Percentiles rank a stretch among this genome's conserved stretches.
These are phyloP conservation scores for Diplodia sapinea DNA, from an alignment of 2,329 filamentous ascomycete species.

Conservation along the genomic window DNA sequence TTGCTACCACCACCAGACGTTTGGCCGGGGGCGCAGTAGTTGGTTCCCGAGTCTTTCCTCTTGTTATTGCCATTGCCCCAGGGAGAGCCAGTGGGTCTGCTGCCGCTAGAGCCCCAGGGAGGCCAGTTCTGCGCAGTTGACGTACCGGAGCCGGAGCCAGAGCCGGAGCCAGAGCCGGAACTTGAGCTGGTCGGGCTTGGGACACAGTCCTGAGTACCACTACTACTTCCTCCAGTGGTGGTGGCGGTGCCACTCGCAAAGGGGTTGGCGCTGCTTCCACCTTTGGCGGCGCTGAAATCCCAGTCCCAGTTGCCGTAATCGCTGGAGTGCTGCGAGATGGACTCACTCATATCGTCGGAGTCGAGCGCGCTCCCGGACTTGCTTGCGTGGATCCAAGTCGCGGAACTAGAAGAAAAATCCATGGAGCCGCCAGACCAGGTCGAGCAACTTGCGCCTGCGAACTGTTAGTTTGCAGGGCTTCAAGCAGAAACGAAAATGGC, in stretches of 20 bases:
- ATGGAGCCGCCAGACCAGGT: conserved; percentile 60
- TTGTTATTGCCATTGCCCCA: conserved; percentile 33
- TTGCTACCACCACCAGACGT: conserved; percentile 29
- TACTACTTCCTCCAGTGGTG: conserved; percentile 16
- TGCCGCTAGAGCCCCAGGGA: conserved; percentile 24
- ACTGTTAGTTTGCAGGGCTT: background rate
- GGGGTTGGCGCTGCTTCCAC: conserved; percentile 55
- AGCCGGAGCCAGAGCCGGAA: conserved; percentile 30
- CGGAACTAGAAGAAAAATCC: conserved; percentile 53
- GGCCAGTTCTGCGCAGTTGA: conserved; percentile 30
- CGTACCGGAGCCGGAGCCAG: conserved; percentile 23
- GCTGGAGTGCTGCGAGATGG: conserved; percentile 54
- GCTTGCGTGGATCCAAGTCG: conserved; percentile 60
- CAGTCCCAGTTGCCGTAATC: conserved; percentile 52
- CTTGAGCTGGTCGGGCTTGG: conserved; percentile 36
- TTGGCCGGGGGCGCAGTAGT: conserved; percentile 34
- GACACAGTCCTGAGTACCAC: conserved; percentile 40
- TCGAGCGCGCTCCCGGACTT: conserved; percentile 55
- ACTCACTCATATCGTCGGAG: conserved; percentile 52
- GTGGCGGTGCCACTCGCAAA: conserved; percentile 38
- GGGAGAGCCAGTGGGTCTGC: background rate
- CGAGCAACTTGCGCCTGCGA: conserved; percentile 57
- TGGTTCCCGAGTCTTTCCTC: conserved; percentile 40
- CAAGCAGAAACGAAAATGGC: conserved; percentile 29
- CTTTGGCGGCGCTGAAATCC: conserved; percentile 57